These are phyloP conservation scores for Solanum chiquidenum DNA, from an alignment of 257 asterid genomes.

Conservation along the genomic window DNA sequence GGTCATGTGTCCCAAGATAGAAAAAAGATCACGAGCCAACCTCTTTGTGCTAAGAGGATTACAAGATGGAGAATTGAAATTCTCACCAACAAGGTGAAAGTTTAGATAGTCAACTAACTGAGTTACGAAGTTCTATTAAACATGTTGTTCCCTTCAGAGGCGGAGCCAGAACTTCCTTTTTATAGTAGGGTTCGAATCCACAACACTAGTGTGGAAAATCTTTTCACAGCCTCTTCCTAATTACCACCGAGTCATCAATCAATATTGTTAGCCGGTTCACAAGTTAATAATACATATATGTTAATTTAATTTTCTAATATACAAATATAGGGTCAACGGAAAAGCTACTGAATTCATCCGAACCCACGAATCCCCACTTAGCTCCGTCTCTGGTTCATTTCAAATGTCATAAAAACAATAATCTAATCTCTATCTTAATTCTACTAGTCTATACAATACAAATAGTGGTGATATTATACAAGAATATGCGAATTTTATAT, in stretches of 20 bases:
- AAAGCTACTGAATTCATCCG: too few species aligned
- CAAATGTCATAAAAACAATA: not conserved
- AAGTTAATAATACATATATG: too few species aligned
- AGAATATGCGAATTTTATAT: not conserved
- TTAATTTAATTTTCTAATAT: too few species aligned
- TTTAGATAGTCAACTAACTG: not conserved
- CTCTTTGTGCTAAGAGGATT: not conserved
- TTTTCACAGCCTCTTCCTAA: too few species aligned
- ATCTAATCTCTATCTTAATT: not conserved
- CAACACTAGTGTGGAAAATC: too few species aligned
- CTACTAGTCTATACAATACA: not conserved
- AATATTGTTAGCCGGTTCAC: too few species aligned
- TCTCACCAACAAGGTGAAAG: not conserved
- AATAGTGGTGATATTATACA: not conserved
- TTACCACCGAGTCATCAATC: too few species aligned
- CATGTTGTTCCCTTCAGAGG: not conserved
- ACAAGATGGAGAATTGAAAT: not conserved
- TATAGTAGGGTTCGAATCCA: too few species aligned
- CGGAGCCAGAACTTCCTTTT: too few species aligned
- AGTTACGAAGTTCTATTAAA: not conserved
- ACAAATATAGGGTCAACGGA: too few species aligned
- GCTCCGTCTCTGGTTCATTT: not conserved
- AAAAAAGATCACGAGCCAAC: not conserved
- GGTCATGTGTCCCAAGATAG: not conserved
- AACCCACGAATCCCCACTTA: rapidly evolving